phyloP scores from a whole-genome alignment of 768 basidiomycete species.

The Termitomyces sp. region DNA sequence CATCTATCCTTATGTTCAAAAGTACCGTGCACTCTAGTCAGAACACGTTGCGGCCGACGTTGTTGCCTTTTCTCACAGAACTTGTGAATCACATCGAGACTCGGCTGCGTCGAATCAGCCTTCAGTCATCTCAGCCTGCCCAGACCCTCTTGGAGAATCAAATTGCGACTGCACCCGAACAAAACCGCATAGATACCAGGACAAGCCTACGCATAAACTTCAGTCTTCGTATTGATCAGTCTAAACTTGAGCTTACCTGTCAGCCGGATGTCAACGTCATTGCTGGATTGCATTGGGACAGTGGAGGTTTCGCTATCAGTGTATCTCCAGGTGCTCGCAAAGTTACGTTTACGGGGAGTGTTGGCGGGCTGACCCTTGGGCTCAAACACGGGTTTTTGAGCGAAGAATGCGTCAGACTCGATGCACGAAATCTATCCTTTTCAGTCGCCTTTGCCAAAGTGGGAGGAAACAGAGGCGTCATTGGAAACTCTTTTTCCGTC shows the following conservation, averaged over 20 bases:
- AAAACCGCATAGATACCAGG: conserved; percentile 20
- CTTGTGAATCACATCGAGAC: conserved; percentile 64
- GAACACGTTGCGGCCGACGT: conserved; percentile 75
- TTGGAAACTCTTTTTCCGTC: conserved; percentile 58
- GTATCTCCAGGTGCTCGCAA: conserved; percentile 69
- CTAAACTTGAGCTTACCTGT: conserved; percentile 81
- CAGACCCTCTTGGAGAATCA: conserved; percentile 7
- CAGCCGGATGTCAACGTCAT: conserved; percentile 91
- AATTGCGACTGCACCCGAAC: conserved; percentile 8
- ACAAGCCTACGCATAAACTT: conserved; percentile 71
- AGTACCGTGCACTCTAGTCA: conserved; percentile 85
- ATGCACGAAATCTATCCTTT: conserved; percentile 79
- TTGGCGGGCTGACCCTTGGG: conserved; percentile 76
- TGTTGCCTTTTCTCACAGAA: conserved; percentile 83
- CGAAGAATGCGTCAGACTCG: conserved; percentile 75
- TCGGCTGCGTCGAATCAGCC: conserved; percentile 55
- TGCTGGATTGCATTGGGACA: conserved; percentile 87
- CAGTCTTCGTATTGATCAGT: conserved; percentile 89
- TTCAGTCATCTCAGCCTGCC: conserved; percentile 18
- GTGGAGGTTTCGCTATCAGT: conserved; percentile 84
- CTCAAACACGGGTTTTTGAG: conserved; percentile 84
- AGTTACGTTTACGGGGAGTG: conserved; percentile 69
- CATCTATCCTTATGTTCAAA: conserved; percentile 74
- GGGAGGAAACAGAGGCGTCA: conserved; percentile 26
- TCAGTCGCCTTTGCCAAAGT: conserved; percentile 63